A percentile compares a stretch with the other conserved stretches of the same genome.
Evolutionary conservation across 805 yeast species (phyloP).

Genomic region (Yarrowia bubula): DNA sequence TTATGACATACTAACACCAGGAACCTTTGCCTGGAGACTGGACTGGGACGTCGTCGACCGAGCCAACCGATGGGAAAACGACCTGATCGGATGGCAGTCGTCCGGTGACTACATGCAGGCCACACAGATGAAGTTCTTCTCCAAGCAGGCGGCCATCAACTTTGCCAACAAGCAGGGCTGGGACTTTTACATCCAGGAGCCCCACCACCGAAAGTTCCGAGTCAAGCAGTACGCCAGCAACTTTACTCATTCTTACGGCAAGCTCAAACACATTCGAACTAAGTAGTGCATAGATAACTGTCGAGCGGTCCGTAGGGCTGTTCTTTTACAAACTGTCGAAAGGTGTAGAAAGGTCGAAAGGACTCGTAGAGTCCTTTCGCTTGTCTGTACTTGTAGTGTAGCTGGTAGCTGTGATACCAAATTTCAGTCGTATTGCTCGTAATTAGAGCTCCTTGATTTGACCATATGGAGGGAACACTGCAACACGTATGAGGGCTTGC

Average conservation of each 20-base stretch:
- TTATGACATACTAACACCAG: constrained; percentile 6
- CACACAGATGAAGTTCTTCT: constrained; percentile 68
- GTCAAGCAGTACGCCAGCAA: constrained; percentile 72
- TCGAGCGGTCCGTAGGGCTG: too few relatives aligned
- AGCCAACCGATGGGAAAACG: constrained; percentile 87
- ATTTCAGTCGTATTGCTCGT: too few relatives aligned
- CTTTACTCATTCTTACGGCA: constrained; percentile 66
- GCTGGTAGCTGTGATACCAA: too few relatives aligned
- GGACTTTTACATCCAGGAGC: constrained; percentile 80
- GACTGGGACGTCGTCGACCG: constrained; percentile 81
- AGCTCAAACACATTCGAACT: constrained; percentile 77
- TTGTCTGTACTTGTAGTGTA: too few relatives aligned
- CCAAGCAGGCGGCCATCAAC: constrained; percentile 70
- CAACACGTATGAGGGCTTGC: too few relatives aligned
- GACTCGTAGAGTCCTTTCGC: too few relatives aligned
- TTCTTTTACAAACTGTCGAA: neutral
- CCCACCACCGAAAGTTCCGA: constrained; percentile 68
- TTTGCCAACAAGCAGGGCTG: constrained; percentile 85
- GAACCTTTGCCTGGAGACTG: constrained; percentile 58
- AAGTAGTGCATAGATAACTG: constrained; percentile 44
- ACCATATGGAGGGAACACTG: too few relatives aligned
- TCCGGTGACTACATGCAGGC: constrained; percentile 78
- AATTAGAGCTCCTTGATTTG: too few relatives aligned
- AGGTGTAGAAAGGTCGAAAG: too few relatives aligned
- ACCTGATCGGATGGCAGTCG: constrained; percentile 80